Evolutionary conservation across 495 filamentous ascomycete genomes (phyloP), one percentile per base, ranked within the genome.

Genomic region (Xeromyces bisporus): DNA sequence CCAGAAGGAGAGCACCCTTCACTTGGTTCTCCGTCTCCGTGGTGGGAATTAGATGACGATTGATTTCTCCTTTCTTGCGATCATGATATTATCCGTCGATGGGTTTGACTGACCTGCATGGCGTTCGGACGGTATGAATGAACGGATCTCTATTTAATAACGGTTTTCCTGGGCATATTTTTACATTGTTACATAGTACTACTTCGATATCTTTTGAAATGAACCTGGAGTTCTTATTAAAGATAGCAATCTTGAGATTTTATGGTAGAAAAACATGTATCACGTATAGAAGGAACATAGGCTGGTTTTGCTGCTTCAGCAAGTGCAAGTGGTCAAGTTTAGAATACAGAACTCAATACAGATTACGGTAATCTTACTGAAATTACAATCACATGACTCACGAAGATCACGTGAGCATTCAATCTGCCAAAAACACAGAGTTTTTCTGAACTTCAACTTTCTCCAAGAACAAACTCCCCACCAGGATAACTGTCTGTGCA

Each of bases 1-100:
- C 43, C 82, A 91, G 65, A 89, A 91, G 67, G 82, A 91, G 65
- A 77, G 70, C 42, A 91, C 82, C 2, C 71, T 91, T 17, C 82
- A 91, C 53, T 58, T 91, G 60, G 82, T 89, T 33, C 71, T 91
- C 38, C 77, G 82, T 56, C 74, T 91, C 38, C 81, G 82, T 64
- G 82, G 82, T 41, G 82, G 81, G 36, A 75, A 79, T 55, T 81
- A 75, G n/a, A 51, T 32, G 16, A 7, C 6, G 4, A 36, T 33
- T 33, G 21, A 31, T 44, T 15, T 32, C 26, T 43, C 23, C 30
- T 28, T 43, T 21, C 14, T 15, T 15, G 11, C 9, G 9, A 31
- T 36, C 15, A 32, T 31, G 29, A 15, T 15, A 11, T 24, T 29
- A 3, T n/a, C 29, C 39, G 35, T 37, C 32, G 39, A 53, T 44